Evolutionary conservation across 2,329 filamentous ascomycete genomes (phyloP).

Genomic region (Diaporthe sp.): DNA sequence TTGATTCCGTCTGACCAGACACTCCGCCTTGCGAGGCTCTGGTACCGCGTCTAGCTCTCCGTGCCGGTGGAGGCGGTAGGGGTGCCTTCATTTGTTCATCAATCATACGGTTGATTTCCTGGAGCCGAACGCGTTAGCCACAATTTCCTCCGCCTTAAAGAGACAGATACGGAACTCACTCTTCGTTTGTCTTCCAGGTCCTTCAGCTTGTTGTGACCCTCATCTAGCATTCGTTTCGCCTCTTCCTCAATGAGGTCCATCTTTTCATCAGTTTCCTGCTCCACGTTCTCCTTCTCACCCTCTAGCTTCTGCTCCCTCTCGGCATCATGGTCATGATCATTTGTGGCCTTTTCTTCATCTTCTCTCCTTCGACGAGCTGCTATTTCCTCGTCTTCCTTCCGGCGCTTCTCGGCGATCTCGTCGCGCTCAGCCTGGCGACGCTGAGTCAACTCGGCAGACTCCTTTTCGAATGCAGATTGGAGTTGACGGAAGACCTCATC

Average conservation of each 20-base stretch:
- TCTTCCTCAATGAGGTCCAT: slow-evolving; percentile 54
- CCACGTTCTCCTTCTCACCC: slow-evolving; percentile 49
- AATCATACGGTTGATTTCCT: slow-evolving; percentile 60
- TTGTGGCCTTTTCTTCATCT: slow-evolving; percentile 52
- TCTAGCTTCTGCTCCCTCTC: slow-evolving; percentile 49
- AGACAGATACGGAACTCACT: slow-evolving; percentile 43
- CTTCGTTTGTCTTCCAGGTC: slow-evolving; percentile 53
- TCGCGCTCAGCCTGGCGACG: slow-evolving; percentile 51
- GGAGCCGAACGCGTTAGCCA: neutral
- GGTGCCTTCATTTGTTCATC: slow-evolving; percentile 56
- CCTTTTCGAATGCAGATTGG: slow-evolving; percentile 49
- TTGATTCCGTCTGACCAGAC: neutral
- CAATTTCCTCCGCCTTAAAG: slow-evolving; percentile 38
- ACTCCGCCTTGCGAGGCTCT: slow-evolving; percentile 18
- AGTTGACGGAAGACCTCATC: slow-evolving; percentile 53
- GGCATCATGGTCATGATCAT: slow-evolving; percentile 50
- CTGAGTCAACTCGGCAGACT: slow-evolving; percentile 49
- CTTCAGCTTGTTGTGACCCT: slow-evolving; percentile 51
- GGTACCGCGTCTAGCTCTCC: slow-evolving; percentile 43
- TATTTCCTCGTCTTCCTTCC: slow-evolving; percentile 59
- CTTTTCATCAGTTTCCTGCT: slow-evolving; percentile 53
- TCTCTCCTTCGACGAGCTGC: slow-evolving; percentile 53
- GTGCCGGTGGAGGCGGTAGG: slow-evolving; percentile 48
- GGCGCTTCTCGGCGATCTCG: slow-evolving; percentile 52
- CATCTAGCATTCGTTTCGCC: slow-evolving; percentile 48